Evolutionary conservation across 768 basidiomycete species (phyloP).

Genomic region (Terana coerulea): DNA sequence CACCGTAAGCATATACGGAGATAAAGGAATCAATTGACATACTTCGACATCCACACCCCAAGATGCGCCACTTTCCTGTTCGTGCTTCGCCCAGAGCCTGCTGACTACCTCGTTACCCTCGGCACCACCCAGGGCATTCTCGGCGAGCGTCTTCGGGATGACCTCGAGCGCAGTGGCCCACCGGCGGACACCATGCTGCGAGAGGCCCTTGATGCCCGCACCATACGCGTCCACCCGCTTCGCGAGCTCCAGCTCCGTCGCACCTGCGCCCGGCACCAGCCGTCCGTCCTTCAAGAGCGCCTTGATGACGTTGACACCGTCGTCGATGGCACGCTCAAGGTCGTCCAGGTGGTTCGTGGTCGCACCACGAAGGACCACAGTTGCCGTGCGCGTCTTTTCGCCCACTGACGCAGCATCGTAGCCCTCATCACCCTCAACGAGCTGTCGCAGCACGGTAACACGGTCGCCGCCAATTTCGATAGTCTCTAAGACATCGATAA

Average conservation of each 20-base stretch:
- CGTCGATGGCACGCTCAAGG: constrained; percentile 93
- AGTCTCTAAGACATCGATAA: constrained; percentile 91
- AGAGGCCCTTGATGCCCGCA: constrained; percentile 80
- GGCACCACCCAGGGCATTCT: constrained; percentile 90
- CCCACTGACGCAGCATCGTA: constrained; percentile 45
- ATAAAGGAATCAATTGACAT: constrained; percentile 16
- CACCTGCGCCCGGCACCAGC: constrained; percentile 91
- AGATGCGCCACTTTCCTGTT: constrained; percentile 61
- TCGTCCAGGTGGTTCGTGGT: constrained; percentile 94
- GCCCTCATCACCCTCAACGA: constrained; percentile 59
- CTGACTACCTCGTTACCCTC: constrained; percentile 93
- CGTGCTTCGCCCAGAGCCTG: constrained; percentile 87
- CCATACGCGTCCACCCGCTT: constrained; percentile 83
- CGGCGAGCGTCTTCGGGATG: constrained; percentile 86
- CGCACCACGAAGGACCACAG: constrained; percentile 92
- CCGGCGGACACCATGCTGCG: constrained; percentile 90
- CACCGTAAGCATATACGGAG: neutral
- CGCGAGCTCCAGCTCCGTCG: constrained; percentile 91
- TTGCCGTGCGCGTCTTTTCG: constrained; percentile 86
- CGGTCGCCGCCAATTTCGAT: constrained; percentile 97
- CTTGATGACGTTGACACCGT: constrained; percentile 96
- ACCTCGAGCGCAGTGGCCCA: constrained; percentile 91
- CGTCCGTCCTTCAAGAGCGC: constrained; percentile 85
- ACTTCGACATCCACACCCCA: constrained; percentile 94
- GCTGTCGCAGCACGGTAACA: constrained; percentile 93